Evolutionary conservation across 305 asterid genomes (phyloP).

Genomic region (Plantago lanceolata): DNA sequence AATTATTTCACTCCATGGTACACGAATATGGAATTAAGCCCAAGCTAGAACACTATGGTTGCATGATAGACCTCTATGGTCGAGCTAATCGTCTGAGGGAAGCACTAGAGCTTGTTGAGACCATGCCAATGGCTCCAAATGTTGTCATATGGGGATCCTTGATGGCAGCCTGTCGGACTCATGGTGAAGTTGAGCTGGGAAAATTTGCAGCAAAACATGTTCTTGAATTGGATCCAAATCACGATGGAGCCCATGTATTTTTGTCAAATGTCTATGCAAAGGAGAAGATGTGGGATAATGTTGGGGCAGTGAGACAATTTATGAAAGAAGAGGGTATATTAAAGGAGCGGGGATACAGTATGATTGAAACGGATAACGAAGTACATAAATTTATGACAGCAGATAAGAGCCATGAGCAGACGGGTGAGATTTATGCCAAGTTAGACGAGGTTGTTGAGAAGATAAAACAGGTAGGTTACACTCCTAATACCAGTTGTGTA

Average conservation of each 20-base stretch:
- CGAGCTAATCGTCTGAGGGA: conserved; percentile 54
- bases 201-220: conserved; percentile 64
- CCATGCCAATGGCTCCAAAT: conserved; percentile 77
- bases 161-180: conserved; percentile 68
- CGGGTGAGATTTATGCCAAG: conserved; percentile 50
- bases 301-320: conserved; percentile 41
- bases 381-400: conserved; percentile 56
- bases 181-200: conserved; percentile 60
- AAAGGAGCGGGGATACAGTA: conserved; percentile 63
- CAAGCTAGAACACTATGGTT: conserved; percentile 68
- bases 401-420: conserved; percentile 43
- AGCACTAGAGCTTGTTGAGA: conserved; percentile 60
- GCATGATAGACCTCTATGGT: conserved; percentile 79
- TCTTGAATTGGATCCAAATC: conserved; percentile 64
- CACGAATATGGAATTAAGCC: conserved; percentile 53
- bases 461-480: conserved; percentile 45
- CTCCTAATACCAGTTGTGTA: conserved; percentile 43
- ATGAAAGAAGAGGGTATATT: conserved; percentile 44
- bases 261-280: conserved; percentile 61
- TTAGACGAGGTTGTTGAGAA: conserved; percentile 38
- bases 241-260: conserved; percentile 69
- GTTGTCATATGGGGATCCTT: conserved; percentile 73
- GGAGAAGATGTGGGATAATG: conserved; percentile 52
- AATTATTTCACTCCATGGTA: conserved; percentile 51
- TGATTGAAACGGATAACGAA: conserved; percentile 45